phyloP scores from a whole-genome alignment of 805 yeast genomes.

The Brettanomyces sp. region DNA sequence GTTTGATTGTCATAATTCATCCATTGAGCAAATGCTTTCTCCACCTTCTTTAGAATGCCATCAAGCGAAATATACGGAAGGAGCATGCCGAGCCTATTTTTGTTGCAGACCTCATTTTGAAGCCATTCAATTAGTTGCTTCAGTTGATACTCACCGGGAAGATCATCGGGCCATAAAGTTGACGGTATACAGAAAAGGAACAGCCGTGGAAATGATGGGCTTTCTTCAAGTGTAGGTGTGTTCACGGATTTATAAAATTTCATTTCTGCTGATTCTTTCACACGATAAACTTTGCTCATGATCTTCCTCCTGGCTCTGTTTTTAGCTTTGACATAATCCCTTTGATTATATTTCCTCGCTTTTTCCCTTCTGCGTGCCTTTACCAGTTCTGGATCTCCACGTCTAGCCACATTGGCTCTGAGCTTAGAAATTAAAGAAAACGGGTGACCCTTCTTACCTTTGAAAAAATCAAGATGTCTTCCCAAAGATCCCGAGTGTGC shows the following conservation, averaged over 20 bases:
- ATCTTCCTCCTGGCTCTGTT: constrained; percentile 34
- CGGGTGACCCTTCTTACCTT: constrained; percentile 46
- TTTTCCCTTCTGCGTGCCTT: constrained; percentile 30
- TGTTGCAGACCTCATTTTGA: constrained; percentile 11
- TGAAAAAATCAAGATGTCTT: constrained; percentile 46
- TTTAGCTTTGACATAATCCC: constrained; percentile 38
- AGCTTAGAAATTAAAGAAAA: constrained; percentile 34
- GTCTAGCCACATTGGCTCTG: constrained; percentile 39
- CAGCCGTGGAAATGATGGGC: constrained; percentile 41
- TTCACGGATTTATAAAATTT: constrained; percentile 29
- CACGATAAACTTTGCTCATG: constrained; percentile 33
- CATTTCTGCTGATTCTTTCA: constrained; percentile 26
- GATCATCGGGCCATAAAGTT: constrained; percentile 42
- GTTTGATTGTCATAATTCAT: constrained; percentile 23
- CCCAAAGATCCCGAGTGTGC: constrained; percentile 53
- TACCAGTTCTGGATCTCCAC: constrained; percentile 38
- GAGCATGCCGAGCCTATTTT: constrained; percentile 2
- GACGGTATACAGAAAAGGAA: constrained; percentile 39
- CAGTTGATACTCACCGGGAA: constrained; percentile 39
- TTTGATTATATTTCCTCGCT: constrained; percentile 35
- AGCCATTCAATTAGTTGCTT: constrained; percentile 20
- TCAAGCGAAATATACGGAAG: background rate
- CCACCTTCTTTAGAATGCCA: background rate
- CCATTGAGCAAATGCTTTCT: constrained; percentile 40
- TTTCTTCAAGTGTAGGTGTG: constrained; percentile 29